phyloP scores from a whole-genome alignment of 345 rosid genomes.

The Odontarrhena argentea region DNA sequence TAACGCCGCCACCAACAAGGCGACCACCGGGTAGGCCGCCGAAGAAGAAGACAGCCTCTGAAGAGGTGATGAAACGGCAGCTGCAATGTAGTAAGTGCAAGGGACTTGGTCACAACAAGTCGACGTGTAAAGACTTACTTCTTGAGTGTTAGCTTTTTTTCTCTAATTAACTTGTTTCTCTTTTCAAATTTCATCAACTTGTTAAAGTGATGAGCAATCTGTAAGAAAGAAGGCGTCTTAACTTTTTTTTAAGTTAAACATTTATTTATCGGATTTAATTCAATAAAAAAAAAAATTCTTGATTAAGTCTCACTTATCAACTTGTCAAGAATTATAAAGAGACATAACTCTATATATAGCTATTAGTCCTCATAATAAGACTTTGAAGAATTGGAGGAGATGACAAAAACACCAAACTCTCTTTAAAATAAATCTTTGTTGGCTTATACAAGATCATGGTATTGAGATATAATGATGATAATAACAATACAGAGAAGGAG shows the following conservation, averaged over 20 bases:
- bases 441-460: constrained; percentile 32
- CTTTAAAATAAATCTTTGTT: constrained; percentile 12
- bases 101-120: constrained; percentile 95
- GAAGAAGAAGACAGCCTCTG: constrained; percentile 59
- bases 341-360: background rate
- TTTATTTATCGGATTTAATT: background rate
- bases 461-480: constrained; percentile 20
- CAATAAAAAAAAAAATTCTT: background rate
- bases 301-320: background rate
- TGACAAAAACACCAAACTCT: constrained; percentile 24
- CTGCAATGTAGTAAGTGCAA: constrained; percentile 98
- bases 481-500: constrained; percentile 15
- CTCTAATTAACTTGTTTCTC: background rate
- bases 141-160: constrained; percentile 44
- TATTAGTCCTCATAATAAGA: too few relatives aligned
- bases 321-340: background rate
- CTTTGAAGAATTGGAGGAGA: background rate
- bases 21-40: constrained; percentile 90
- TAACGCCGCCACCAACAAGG: constrained; percentile 83
- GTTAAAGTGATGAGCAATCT: constrained; percentile 11
- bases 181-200: constrained; percentile 22
- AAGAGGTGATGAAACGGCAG: constrained; percentile 76
- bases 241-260: background rate
- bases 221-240: constrained; percentile 22
- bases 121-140: constrained; percentile 82